Base-by-base conservation (phyloP, 164 flowering plant genomes). In the Sextonia rubra region DNA sequence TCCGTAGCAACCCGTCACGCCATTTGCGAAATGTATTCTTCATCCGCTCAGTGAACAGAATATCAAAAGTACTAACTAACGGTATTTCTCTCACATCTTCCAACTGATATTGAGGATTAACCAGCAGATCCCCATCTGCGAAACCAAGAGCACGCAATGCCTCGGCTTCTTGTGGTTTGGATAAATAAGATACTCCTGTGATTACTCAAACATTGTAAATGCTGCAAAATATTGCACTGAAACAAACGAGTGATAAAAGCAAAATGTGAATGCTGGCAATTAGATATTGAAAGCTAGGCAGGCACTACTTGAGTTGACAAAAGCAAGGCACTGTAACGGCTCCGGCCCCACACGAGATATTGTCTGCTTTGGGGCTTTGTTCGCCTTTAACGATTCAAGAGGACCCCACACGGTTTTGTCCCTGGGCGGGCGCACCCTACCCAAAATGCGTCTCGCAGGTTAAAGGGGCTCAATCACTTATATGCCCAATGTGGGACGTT, bases 141-240 rank as follows among this genome's bases (percentile, higher is more conserved):
- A 67, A 73, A 66, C 81, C 77, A 74, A 90, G 74, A 14, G 71
- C 79, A 61, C 58, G 77, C 72, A 84, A 62, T 58, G 89, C 90
- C 74, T 87, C 91, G 25, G 82, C 88, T 78, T 95, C 97, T 81
- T 91, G 99, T 81, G 71, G 78, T 91, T 91, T 90, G 86, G 99
- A 95, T 84, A 93, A 83, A 87, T 91, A 95, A 86, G 99, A 93
- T 78, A 95, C 75, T 75, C 99, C 99, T 95, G 97, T 80, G 80
- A 87, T 83, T 82, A 80, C 70, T 75, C 8, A 68, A 82, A 83
- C 68, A 76, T 49, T 71, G 78, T 81, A 74, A 87, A 84, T 72
- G 71, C 77, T 71, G 78, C 2, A 49, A 75, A 47, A 63, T 64
- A 55, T 4, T 23, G 17, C 4, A 73, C 32, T 49, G 11, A 65